Evolutionary conservation across 2,329 filamentous ascomycete species (phyloP).

Genomic region (Huntiella abstrusa): DNA sequence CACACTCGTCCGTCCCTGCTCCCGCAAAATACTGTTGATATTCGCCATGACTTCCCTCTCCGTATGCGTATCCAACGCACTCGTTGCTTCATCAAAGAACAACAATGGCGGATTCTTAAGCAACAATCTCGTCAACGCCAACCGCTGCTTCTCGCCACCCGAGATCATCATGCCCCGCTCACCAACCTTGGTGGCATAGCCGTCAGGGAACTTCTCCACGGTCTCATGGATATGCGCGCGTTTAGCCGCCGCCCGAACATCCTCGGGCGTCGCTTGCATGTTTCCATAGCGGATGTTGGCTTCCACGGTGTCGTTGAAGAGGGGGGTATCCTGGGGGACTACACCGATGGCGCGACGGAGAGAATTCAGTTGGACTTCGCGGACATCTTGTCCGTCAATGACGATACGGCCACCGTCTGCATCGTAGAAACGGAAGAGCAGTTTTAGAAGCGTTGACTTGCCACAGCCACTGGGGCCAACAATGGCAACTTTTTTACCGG

Average conservation of each 20-base stretch:
- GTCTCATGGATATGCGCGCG: constrained; percentile 74
- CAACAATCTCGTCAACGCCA: constrained; percentile 67
- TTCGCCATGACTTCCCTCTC: constrained; percentile 80
- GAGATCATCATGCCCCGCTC: constrained; percentile 95
- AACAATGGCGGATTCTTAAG: constrained; percentile 78
- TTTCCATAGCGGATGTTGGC: constrained; percentile 92
- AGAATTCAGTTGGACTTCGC: constrained; percentile 63
- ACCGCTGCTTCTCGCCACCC: constrained; percentile 79
- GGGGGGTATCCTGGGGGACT: constrained; percentile 86
- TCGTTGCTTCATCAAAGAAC: constrained; percentile 93
- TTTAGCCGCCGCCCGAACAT: constrained; percentile 59
- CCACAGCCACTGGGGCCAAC: constrained; percentile 92
- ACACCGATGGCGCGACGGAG: constrained; percentile 77
- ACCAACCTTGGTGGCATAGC: constrained; percentile 78
- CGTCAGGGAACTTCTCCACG: constrained; percentile 62
- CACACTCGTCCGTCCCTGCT: constrained; percentile 77
- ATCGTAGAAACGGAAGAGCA: constrained; percentile 91
- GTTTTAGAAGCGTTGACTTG: constrained; percentile 78
- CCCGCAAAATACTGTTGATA: constrained; percentile 79
- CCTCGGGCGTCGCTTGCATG: constrained; percentile 53
- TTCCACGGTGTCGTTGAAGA: constrained; percentile 92
- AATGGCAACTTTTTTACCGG: constrained; percentile 87
- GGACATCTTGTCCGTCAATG: constrained; percentile 85
- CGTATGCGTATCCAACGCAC: constrained; percentile 79
- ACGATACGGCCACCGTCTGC: constrained; percentile 67